phyloP scores from a whole-genome alignment of 768 basidiomycete species.

The Pulveroboletus sp. region DNA sequence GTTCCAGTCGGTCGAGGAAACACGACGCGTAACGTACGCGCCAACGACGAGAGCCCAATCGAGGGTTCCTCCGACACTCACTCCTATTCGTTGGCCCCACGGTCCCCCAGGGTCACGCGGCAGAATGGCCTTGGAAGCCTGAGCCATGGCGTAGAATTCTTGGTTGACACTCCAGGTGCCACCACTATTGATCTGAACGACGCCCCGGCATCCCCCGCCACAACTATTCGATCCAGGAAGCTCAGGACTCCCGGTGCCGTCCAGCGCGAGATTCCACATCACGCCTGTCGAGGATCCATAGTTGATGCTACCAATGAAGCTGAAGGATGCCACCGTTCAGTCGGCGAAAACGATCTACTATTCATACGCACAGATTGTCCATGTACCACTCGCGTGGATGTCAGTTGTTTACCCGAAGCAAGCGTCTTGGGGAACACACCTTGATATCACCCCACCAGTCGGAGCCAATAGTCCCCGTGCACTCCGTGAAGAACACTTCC shows the following conservation, averaged over 20 bases:
- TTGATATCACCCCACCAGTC: conserved; percentile 84
- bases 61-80: conserved; percentile 53
- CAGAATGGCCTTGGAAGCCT: conserved; percentile 68
- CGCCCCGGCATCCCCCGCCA: conserved; percentile 58
- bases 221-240: conserved; percentile 65
- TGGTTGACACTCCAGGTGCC: conserved; percentile 65
- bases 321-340: conserved; percentile 8
- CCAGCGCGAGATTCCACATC: conserved; percentile 76
- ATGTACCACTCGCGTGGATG: conserved; percentile 53
- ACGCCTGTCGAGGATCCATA: conserved; percentile 42
- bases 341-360: conserved; percentile 24
- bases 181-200: conserved; percentile 62
- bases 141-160: conserved; percentile 75
- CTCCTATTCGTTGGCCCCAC: conserved; percentile 64
- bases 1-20: conserved; percentile 49
- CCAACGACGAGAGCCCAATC: conserved; percentile 59
- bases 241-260: conserved; percentile 58
- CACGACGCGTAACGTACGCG: conserved; percentile 60
- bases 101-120: conserved; percentile 67
- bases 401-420: conserved; percentile 7
- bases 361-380: conserved; percentile 51
- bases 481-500: conserved; percentile 54
- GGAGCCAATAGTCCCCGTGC: conserved; percentile 57
- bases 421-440: conserved; percentile 31
- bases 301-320: conserved; percentile 38